A percentile compares a stretch with the other conserved stretches of the same genome.
Conservation (phyloP, 305 asterid species). For the Fraxinus velutina region DNA sequence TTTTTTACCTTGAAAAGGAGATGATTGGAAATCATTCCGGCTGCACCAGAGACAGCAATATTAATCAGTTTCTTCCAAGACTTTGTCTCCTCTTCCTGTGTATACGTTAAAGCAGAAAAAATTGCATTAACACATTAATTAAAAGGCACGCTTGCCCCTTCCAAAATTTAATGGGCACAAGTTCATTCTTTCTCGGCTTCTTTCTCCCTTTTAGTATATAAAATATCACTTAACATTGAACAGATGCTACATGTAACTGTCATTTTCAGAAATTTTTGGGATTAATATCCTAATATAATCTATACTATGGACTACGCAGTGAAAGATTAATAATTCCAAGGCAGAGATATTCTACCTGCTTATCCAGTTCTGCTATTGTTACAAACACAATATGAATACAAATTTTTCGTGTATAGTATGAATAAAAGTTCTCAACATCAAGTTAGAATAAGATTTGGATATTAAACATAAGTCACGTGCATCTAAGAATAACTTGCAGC, state of each 20-base stretch:
- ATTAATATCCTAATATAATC: neutral
- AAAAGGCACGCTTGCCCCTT: neutral
- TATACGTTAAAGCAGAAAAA: neutral
- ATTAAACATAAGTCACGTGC: neutral
- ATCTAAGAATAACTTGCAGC: neutral
- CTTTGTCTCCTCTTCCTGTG: conserved; percentile 82
- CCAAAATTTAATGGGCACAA: neutral
- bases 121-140: neutral
- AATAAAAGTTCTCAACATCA: neutral
- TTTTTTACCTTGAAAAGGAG: conserved; percentile 82
- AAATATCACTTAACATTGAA: neutral
- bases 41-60: conserved; percentile 90
- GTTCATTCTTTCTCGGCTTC: neutral
- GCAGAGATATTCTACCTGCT: neutral
- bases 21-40: conserved; percentile 96
- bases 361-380: neutral
- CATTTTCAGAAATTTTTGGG: neutral
- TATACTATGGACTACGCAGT: neutral
- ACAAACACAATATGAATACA: neutral
- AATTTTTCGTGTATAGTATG: neutral
- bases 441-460: neutral
- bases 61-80: conserved; percentile 89
- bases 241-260: neutral
- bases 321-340: neutral
- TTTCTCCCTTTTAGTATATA: neutral